Percentiles rank a stretch among this genome's conserved stretches.
Conservation (phyloP, 2,329 filamentous ascomycete species). For the Volutella citrinella region DNA sequence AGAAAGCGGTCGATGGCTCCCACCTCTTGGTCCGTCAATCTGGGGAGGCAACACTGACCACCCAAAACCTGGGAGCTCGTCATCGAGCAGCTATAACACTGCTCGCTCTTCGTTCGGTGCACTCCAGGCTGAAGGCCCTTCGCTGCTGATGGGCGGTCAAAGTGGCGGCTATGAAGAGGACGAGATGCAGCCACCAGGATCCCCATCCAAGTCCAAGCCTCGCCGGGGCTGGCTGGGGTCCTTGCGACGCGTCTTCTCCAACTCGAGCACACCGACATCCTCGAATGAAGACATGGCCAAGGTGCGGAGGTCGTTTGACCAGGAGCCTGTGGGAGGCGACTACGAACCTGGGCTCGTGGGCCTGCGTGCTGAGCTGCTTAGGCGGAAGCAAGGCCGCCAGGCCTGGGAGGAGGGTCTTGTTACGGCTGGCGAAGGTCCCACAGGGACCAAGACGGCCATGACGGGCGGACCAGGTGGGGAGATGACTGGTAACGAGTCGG, state of each 20-base stretch:
- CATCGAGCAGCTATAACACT: slow-evolving; percentile 49
- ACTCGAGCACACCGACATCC: slow-evolving; percentile 32
- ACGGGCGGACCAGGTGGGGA: slow-evolving; percentile 28
- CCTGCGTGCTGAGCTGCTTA: slow-evolving; percentile 46
- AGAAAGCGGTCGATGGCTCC: slow-evolving; percentile 31
- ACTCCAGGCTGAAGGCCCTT: slow-evolving; percentile 52
- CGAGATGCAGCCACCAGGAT: slow-evolving; percentile 41
- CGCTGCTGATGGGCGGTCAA: slow-evolving; percentile 38
- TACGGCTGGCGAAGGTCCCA: slow-evolving; percentile 9
- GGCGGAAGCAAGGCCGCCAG: slow-evolving; percentile 53
- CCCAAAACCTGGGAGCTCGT: slow-evolving; percentile 38
- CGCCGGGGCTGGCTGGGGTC: slow-evolving; percentile 66
- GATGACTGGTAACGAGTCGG: slow-evolving; percentile 50
- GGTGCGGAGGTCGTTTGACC: slow-evolving; percentile 30
- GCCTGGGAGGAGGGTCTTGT: slow-evolving; percentile 45
- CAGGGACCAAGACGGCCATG: slow-evolving; percentile 12
- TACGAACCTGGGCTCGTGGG: slow-evolving; percentile 44
- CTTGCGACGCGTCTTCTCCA: slow-evolving; percentile 59
- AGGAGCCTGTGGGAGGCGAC: slow-evolving; percentile 35
- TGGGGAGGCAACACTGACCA: slow-evolving; percentile 23
- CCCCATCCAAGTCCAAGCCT: slow-evolving; percentile 56
- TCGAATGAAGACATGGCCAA: slow-evolving; percentile 27
- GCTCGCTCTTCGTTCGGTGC: slow-evolving; percentile 51
- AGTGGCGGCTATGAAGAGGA: slow-evolving; percentile 32
- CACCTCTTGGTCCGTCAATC: slow-evolving; percentile 28